Evolutionary conservation across 2,329 filamentous ascomycete species (phyloP), one percentile per base, ranked within the genome.

Genomic region (Leptographium radiaticola): DNA sequence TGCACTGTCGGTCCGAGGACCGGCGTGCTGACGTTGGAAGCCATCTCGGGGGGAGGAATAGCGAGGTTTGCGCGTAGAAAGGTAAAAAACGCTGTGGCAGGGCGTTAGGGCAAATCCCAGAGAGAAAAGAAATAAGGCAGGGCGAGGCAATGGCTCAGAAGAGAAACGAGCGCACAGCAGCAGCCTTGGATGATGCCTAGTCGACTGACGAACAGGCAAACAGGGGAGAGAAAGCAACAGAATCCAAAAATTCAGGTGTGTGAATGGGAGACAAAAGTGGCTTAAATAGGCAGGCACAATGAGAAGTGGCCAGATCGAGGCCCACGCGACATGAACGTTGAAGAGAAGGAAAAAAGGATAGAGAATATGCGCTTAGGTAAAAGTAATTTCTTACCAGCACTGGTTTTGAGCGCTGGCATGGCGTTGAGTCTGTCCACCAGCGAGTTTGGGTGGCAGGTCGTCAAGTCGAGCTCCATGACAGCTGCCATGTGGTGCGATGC

Each of bases 31-130:
- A 75, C 73, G 56, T 80, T 75, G 49, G 84, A 83, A 46, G 82
- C 79, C 59, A 84, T 69, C 54, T 80, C 71, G 57, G 74, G 81
- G 47, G 73, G 72, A 51, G 74, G 76, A 55, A 91, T 81, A 61
- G 84, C 83, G 53, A 93, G 78, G 64, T 93, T 93, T 59, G 86
- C 86, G 60, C 86, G 82, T 16, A 93, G 76, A 61, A 88, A 91
- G 54, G 82, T 85, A 68, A 93, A 85, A 72, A 93, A 93, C 31
- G 87, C 87, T 25, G 93, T 93, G 33, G 87, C 87, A 20, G 36
- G 39, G 20, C 40, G 53, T 59, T 43, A 56, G 56, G 54, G 31
- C 2, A 25, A 15, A 25, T 45, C 11, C 43, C n/a, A 25, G 47
- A 39, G 18, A 46, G 30, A 39, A n/a, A n/a, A 33, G 15, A 47